phyloP scores from a whole-genome alignment of 1,139 yeast species.

The Kodamaea arcana region DNA sequence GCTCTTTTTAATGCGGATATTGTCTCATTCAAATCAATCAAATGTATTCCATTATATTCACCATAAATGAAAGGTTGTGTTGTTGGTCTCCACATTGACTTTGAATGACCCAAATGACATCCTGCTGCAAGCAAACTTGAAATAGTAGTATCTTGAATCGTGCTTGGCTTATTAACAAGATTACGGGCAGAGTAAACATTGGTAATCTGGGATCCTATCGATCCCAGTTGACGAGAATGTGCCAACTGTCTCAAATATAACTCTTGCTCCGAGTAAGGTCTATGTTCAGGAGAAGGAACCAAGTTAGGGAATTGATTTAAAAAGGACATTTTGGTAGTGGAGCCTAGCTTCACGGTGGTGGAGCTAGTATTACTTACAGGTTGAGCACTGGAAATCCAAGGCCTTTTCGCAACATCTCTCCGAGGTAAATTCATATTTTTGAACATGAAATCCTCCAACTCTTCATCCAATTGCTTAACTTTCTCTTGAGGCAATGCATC shows the following conservation, averaged over 20 bases:
- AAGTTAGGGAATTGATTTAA: slow-evolving; percentile 36
- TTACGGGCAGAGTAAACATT: slow-evolving; percentile 68
- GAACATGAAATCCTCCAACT: slow-evolving; percentile 38
- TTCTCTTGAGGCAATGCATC: slow-evolving; percentile 27
- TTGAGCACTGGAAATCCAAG: slow-evolving; percentile 24
- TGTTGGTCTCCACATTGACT: slow-evolving; percentile 73
- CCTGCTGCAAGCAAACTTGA: slow-evolving; percentile 84
- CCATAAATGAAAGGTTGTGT: slow-evolving; percentile 89
- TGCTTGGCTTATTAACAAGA: slow-evolving; percentile 58
- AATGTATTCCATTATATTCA: slow-evolving; percentile 80
- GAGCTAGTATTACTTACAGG: slow-evolving; percentile 2
- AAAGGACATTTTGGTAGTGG: slow-evolving; percentile 31
- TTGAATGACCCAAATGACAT: slow-evolving; percentile 90
- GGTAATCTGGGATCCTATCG: slow-evolving; percentile 62
- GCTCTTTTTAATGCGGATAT: slow-evolving; percentile 73
- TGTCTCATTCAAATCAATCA: slow-evolving; percentile 86
- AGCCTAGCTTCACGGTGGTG: slow-evolving; percentile 17
- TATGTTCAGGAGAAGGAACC: slow-evolving; percentile 42
- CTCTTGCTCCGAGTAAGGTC: slow-evolving; percentile 67
- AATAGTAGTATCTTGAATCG: slow-evolving; percentile 55
- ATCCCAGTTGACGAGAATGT: slow-evolving; percentile 42
- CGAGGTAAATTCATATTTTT: slow-evolving; percentile 33
- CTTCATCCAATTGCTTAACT: slow-evolving; percentile 40
- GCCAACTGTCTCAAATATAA: slow-evolving; percentile 67
- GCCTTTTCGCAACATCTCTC: slow-evolving; percentile 28